These are phyloP conservation scores for Sporothrix brasiliensis DNA, from an alignment of 2,329 filamentous ascomycete genomes.

Conservation along the genomic window DNA sequence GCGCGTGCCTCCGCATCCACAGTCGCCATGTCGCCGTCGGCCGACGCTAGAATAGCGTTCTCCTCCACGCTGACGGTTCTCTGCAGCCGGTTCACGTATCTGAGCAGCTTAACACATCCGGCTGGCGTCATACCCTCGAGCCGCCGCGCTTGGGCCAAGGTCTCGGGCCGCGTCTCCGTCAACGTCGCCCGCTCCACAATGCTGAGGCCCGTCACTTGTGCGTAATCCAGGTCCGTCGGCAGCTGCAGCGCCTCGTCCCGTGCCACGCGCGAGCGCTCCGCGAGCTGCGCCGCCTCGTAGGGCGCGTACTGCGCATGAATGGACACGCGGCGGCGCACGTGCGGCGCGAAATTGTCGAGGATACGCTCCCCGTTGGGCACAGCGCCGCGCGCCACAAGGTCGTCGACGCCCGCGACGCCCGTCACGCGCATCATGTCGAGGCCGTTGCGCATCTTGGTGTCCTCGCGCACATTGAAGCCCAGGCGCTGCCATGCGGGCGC, in stretches of 20 bases:
- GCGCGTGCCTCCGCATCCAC: slow-evolving; percentile 48
- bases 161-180: slow-evolving; percentile 73
- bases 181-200: slow-evolving; percentile 76
- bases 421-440: slow-evolving; percentile 76
- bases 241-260: slow-evolving; percentile 76
- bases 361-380: slow-evolving; percentile 37
- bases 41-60: slow-evolving; percentile 28
- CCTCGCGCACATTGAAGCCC: slow-evolving; percentile 43
- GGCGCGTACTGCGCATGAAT: slow-evolving; percentile 87
- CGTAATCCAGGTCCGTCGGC: slow-evolving; percentile 76
- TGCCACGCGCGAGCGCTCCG: slow-evolving; percentile 66
- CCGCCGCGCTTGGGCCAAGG: slow-evolving; percentile 81
- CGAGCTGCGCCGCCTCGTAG: slow-evolving; percentile 74
- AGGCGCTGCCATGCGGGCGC: slow-evolving; percentile 40
- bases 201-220: slow-evolving; percentile 71
- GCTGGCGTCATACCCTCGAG: slow-evolving; percentile 77
- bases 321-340: slow-evolving; percentile 68
- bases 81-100: slow-evolving; percentile 55
- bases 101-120: slow-evolving; percentile 63
- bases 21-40: slow-evolving; percentile 45
- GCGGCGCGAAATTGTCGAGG: slow-evolving; percentile 56
- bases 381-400: slow-evolving; percentile 62
- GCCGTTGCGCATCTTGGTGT: slow-evolving; percentile 63
- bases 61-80: slow-evolving; percentile 29
- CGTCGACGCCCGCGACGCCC: slow-evolving; percentile 52